Base-by-base conservation (phyloP, 495 filamentous ascomycete genomes). In the Neurospora sp. region DNA sequence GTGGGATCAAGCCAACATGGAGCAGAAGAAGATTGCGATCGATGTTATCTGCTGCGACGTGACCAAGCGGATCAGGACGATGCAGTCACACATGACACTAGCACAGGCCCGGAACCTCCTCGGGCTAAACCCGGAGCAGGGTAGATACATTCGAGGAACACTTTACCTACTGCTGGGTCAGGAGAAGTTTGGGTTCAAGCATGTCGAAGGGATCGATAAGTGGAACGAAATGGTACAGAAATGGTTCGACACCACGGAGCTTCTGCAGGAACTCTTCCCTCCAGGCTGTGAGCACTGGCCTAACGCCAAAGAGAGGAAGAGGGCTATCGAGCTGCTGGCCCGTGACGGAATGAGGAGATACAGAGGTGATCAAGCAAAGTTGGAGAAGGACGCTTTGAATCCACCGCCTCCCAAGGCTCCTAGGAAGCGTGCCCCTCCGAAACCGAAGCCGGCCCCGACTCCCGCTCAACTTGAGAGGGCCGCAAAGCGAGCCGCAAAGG, bases 1-100 rank as follows among this genome's bases (percentile, higher is more conserved):
- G 75, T 85, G 82, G 78, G 82, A 79, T 22, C 76, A 72, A 10
- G 75, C 79, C 14, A 84, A 89, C 44, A 86, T 88, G 61, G 80
- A 78, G 9, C 70, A 75, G 70, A 80, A 80, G 74, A 75, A 84
- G 22, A 85, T 92, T 69, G 90, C 92, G 1, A 82, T 96, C 8
- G 93, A 96, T 80, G 86, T 93, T 37, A 89, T 96, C 35, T 93
- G 90, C 76, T 89, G 85, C n/a, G 91, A 94, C 79, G 91, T 94
- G 68, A 93, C 91, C 9, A 96, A 96, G 80, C 83, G 90, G 35
- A 91, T 94, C 85, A 85, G 93, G 45, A 90, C 86, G 1, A 71
- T 87, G 39, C 85, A 88, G 71, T 82, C 82, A n/a, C 81, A 84
- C 38, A 89, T 94, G 83, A 90, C 88, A 4, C 86, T 94, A 65